These are phyloP conservation scores for Mallotus japonicus DNA, from an alignment of 441 rosid genomes.

Conservation along the genomic window DNA sequence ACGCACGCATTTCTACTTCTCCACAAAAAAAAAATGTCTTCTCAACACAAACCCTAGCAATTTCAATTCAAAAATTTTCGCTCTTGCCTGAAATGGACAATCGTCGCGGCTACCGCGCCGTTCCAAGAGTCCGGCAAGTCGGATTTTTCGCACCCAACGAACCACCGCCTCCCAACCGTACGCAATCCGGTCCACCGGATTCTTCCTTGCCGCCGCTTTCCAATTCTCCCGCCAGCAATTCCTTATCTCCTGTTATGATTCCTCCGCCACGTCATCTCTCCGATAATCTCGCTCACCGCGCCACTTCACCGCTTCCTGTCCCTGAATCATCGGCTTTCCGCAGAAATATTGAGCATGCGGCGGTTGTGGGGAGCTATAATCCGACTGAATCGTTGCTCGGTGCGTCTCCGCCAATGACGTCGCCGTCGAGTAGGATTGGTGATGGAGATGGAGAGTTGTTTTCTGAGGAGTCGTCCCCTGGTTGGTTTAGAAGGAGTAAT, in stretches of 20 bases:
- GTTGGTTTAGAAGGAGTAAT: conserved; percentile 56
- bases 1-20: not conserved
- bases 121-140: conserved; percentile 84
- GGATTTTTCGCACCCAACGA: conserved; percentile 70
- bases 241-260: conserved; percentile 74
- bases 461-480: conserved; percentile 60
- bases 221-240: conserved; percentile 52
- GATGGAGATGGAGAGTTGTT: conserved; percentile 40
- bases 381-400: conserved; percentile 60
- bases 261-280: conserved; percentile 82
- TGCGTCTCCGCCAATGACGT: conserved; percentile 42
- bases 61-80: not conserved
- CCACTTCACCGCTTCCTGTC: conserved; percentile 63
- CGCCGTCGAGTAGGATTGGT: conserved; percentile 34
- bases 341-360: conserved; percentile 23
- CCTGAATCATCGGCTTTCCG: conserved; percentile 45
- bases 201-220: conserved; percentile 60
- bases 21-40: not conserved
- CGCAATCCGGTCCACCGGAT: conserved; percentile 34
- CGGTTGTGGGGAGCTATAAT: conserved; percentile 75
- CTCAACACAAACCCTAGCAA: too few relatives aligned
- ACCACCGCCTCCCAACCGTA: conserved; percentile 41
- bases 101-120: conserved; percentile 63
- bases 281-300: conserved; percentile 55
- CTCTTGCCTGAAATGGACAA: conserved; percentile 51